phyloP scores from a whole-genome alignment of 768 basidiomycete genomes.

The Cantharellus anzutake region DNA sequence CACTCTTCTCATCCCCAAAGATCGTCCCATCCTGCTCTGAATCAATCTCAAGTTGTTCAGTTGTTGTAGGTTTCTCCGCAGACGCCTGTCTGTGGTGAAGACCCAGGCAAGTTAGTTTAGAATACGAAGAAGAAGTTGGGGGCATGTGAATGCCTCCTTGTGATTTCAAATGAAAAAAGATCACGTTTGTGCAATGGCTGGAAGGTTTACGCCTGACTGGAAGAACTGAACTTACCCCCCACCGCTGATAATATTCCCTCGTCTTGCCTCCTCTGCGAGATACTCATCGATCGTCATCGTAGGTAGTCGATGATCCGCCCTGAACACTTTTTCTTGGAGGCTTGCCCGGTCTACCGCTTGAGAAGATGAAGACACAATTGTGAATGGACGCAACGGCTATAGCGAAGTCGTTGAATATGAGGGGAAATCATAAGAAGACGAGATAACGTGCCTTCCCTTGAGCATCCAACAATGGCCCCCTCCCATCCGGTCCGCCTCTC shows the following conservation, averaged over 20 bases:
- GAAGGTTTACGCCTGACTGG: not conserved
- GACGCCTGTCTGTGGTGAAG: conserved; percentile 36
- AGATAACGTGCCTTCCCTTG: conserved; percentile 43
- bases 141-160: not conserved
- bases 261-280: conserved; percentile 59
- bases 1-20: conserved; percentile 45
- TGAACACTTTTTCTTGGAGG: conserved; percentile 66
- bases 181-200: not conserved
- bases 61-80: conserved; percentile 44
- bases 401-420: conserved; percentile 3
- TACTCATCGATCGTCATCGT: conserved; percentile 96
- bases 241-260: conserved; percentile 74
- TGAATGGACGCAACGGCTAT: conserved; percentile 81
- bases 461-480: conserved; percentile 51
- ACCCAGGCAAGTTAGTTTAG: not conserved
- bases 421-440: conserved; percentile 2
- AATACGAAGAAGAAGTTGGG: conserved; percentile 1
- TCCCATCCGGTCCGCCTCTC: conserved; percentile 22
- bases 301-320: conserved; percentile 64
- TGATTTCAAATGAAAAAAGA: not conserved
- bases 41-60: conserved; percentile 59
- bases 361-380: conserved; percentile 60
- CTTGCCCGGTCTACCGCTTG: conserved; percentile 39
- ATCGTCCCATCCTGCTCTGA: conserved; percentile 70
- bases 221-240: conserved; percentile 45